Base-by-base conservation (phyloP, 1,139 yeast species). In the Nakaseomyces kungkrabaensis region DNA sequence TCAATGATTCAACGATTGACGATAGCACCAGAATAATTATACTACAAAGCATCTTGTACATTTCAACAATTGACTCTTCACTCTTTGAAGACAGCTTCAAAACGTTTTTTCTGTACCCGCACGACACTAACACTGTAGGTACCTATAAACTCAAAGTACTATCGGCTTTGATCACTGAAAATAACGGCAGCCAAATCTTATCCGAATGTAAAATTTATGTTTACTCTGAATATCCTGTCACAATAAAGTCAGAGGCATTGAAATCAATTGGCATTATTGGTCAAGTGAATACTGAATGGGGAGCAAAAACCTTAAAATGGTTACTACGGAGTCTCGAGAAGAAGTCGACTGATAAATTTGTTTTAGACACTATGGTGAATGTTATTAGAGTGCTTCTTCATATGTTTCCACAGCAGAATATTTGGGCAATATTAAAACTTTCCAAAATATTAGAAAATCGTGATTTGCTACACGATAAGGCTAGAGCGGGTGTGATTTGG, bases 401-500 rank as follows among this genome's bases (percentile, higher is more conserved):
- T 63, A 79, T 76, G 48, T 72, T 78, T 53, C 78, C 83, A 4
- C 57, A 60, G 8, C 67, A 65, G 13, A 73, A 78, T 55, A 59
- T 73, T 26, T 62, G 66, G 29, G 68, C 75, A 1, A 68, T 78
- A 48, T 66, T 68, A 48, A 72, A 67, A 53, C 64, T 79, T 32
- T 71, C 77, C 1, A 62, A 56, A 25, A 51, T 61, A 11, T 43
- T 65, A 36, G 50, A 56, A 34, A 46, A 46, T 9, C 46, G 53
- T 13, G 51, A 56, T 37, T 51, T 52, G 25, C 38, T 62, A 46
- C 51, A 68, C 54, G 60, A 65, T 59, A 54, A 74, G 17, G 96
- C 97, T 0, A 79, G 82, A 56, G 89, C 95, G 1, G 85, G 94
- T 50, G 81, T 89, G 24, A 75, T 92, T 17, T 94, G 97, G 97